A percentile compares a stretch with the other conserved stretches of the same genome.
These are phyloP conservation scores for Cymbopogon flexuosus DNA, from an alignment of 202 grass and related monocot species.

Conservation along the genomic window DNA sequence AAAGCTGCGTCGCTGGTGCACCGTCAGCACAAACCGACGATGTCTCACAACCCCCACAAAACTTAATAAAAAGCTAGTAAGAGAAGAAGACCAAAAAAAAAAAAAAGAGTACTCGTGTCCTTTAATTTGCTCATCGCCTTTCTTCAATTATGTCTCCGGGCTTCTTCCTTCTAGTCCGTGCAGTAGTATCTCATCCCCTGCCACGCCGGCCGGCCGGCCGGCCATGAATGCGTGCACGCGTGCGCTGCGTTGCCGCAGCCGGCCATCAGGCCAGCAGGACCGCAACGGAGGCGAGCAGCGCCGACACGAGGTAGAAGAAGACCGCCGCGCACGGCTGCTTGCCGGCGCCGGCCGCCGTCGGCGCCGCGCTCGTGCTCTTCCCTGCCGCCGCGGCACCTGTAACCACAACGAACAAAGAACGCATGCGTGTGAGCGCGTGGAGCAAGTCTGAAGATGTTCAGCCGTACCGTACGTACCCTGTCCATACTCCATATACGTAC, in stretches of 20 bases:
- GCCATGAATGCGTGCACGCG: neutral
- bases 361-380: constrained; percentile 19
- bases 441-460: neutral
- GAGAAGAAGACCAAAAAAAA: no score
- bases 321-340: neutral
- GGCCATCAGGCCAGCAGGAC: neutral
- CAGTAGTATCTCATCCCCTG: neutral
- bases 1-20: constrained; percentile 4
- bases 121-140: neutral
- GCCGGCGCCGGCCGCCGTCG: neutral
- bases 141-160: neutral
- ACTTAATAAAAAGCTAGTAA: neutral
- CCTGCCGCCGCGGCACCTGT: constrained; percentile 29
- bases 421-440: neutral
- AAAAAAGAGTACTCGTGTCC: neutral
- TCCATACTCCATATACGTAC: no score
- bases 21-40: neutral
- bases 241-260: neutral
- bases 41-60: neutral
- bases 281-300: constrained; percentile 34
- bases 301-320: constrained; percentile 15
- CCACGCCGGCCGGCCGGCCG: no score
- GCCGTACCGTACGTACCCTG: no score
- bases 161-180: neutral
- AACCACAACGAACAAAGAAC: no score